A percentile compares a stretch with the other conserved stretches of the same genome.
These are phyloP conservation scores for Phlebopus sp. DNA, from an alignment of 1,284 basidiomycete genomes.

Conservation along the genomic window DNA sequence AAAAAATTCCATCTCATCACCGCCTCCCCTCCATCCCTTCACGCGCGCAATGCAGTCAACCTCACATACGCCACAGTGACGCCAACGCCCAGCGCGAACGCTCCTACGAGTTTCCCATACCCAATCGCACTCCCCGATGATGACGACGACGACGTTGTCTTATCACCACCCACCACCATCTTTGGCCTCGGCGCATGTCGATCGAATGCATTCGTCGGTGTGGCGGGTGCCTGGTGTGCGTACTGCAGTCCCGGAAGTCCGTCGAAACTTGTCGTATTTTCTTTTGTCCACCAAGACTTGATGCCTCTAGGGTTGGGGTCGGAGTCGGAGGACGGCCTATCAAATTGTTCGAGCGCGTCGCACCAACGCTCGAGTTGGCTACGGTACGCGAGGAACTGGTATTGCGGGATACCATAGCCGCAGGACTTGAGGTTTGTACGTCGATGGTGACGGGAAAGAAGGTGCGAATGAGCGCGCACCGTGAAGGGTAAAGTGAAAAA, in stretches of 20 bases:
- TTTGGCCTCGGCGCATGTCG: slow-evolving; percentile 13
- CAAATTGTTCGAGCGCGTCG: slow-evolving; percentile 21
- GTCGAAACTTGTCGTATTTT: slow-evolving; percentile 42
- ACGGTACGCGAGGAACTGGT: slow-evolving; percentile 45
- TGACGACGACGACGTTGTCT: background rate
- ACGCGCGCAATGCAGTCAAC: slow-evolving; percentile 6
- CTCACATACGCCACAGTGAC: slow-evolving; percentile 13
- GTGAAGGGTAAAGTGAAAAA: too few relatives aligned
- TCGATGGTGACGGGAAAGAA: too few relatives aligned
- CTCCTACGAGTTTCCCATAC: slow-evolving; percentile 12
- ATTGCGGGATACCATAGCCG: slow-evolving; percentile 50
- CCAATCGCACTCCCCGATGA: background rate
- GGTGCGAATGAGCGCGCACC: too few relatives aligned
- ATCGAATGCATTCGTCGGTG: slow-evolving; percentile 25
- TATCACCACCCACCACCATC: background rate
- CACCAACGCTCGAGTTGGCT: slow-evolving; percentile 37
- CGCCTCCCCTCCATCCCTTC: too few relatives aligned
- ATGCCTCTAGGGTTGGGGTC: slow-evolving; percentile 33
- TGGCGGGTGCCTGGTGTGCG: slow-evolving; percentile 19
- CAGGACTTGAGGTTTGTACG: slow-evolving; percentile 38
- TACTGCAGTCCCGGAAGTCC: slow-evolving; percentile 41
- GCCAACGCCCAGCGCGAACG: slow-evolving; percentile 27
- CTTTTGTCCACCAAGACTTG: slow-evolving; percentile 42
- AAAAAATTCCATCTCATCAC: too few relatives aligned
- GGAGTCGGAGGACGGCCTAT: slow-evolving; percentile 5